Conservation (phyloP, 225 moss, liverwort and hornwort species). For the Pleurozium schreberi region DNA sequence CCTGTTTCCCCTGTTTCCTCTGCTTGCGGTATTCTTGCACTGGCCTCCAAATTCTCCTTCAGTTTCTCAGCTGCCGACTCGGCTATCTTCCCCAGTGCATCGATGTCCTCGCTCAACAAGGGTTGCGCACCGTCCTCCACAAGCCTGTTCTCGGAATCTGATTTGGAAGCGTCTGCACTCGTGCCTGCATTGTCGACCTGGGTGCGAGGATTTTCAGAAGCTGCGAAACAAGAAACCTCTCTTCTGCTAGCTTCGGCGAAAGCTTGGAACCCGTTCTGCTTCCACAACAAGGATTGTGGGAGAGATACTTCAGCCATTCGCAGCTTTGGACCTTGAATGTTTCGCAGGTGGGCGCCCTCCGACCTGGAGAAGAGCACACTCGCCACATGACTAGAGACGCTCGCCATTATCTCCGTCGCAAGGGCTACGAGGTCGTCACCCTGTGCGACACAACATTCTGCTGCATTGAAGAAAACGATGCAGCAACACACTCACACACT, state of each 20-base stretch:
- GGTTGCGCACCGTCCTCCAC: not conserved
- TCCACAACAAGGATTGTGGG: not conserved
- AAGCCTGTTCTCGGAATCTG: not conserved
- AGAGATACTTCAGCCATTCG: not conserved
- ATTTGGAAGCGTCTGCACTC: not conserved
- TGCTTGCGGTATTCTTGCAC: not conserved
- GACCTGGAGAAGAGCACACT: not conserved
- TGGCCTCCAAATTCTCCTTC: not conserved
- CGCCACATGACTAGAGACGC: not conserved
- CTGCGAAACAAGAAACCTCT: not conserved
- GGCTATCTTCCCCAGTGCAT: not conserved
- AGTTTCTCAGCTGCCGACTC: slow-evolving; percentile 9
- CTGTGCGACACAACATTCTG: not conserved
- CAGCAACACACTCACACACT: not conserved
- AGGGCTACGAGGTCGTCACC: not conserved
- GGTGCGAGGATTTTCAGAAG: not conserved
- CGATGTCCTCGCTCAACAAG: slow-evolving; percentile 4
- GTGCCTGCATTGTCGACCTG: not conserved
- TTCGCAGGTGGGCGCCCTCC: not conserved
- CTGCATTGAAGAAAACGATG: not conserved
- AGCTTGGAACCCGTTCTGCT: not conserved
- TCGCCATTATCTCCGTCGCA: not conserved
- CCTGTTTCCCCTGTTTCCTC: not conserved
- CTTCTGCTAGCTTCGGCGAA: not conserved
- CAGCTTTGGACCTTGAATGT: not conserved